Conservation (phyloP, 75 land plant genomes). For the Picea glauca region DNA sequence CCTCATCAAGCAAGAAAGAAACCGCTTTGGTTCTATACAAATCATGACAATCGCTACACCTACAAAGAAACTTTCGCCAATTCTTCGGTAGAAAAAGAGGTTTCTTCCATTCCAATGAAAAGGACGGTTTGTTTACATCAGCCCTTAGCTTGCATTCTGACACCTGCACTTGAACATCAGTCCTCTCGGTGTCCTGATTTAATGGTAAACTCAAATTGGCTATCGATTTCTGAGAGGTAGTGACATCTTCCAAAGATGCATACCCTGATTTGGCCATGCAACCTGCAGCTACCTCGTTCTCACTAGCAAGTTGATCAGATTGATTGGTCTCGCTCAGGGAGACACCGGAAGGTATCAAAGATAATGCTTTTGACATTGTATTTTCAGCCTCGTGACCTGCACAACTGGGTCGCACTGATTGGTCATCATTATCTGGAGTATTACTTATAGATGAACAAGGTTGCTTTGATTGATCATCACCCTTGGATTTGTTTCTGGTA, state of each 20-base stretch:
- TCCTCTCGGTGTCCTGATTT: neutral
- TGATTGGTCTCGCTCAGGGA: neutral
- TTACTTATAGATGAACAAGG: neutral
- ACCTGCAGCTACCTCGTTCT: neutral
- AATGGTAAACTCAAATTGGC: neutral
- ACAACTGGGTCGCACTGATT: neutral
- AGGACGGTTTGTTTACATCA: too few species aligned
- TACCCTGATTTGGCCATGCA: neutral
- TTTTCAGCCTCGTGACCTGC: neutral
- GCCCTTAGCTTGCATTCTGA: too few species aligned
- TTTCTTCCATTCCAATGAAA: neutral
- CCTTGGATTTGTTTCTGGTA: neutral
- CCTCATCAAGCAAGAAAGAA: constrained; percentile 24
- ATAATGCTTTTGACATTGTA: neutral
- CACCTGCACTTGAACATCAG: too few species aligned
- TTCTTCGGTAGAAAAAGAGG: constrained; percentile 26
- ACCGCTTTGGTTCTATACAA: constrained; percentile 24
- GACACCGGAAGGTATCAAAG: neutral
- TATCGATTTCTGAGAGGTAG: neutral
- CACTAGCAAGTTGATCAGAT: neutral
- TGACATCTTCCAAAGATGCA: neutral
- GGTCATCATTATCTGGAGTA: neutral
- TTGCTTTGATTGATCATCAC: neutral
- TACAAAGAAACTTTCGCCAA: constrained; percentile 32
- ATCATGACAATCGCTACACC: constrained; percentile 19